A percentile compares a stretch with the other conserved stretches of the same genome.
phyloP scores from a whole-genome alignment of 179 eudicot species.

The Heliamphora pulchella region DNA sequence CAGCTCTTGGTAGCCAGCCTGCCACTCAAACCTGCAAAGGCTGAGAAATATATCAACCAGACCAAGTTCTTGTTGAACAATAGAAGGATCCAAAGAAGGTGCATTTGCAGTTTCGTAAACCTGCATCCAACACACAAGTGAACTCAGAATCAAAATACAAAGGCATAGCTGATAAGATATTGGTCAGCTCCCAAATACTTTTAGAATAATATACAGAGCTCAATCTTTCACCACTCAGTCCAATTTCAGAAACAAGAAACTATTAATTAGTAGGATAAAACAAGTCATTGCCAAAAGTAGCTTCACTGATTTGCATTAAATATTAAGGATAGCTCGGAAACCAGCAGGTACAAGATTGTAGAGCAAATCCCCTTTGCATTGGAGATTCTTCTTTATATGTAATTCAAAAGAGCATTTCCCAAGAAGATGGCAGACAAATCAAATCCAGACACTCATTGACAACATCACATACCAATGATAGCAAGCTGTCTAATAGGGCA shows the following conservation, averaged over 20 bases:
- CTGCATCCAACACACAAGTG: constrained; percentile 36
- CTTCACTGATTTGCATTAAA: neutral
- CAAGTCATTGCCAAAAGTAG: neutral
- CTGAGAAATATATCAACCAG: constrained; percentile 71
- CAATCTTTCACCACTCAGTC: neutral
- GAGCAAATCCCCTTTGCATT: neutral
- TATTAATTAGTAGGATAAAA: neutral
- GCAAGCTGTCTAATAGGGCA: neutral
- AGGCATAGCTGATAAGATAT: neutral
- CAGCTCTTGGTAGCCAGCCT: constrained; percentile 88
- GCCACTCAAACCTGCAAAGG: constrained; percentile 97
- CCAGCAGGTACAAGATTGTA: neutral
- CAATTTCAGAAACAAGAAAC: neutral
- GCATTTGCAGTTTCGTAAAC: constrained; percentile 35
- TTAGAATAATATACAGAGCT: neutral
- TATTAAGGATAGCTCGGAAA: neutral
- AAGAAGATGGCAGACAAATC: neutral
- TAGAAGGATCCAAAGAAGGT: constrained; percentile 34
- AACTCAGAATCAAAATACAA: neutral
- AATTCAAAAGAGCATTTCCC: neutral
- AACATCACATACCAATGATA: neutral
- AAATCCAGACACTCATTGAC: constrained; percentile 1
- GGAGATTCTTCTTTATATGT: neutral
- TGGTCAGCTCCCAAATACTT: neutral
- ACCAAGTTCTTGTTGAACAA: constrained; percentile 62